Evolutionary conservation across 2,329 filamentous ascomycete species (phyloP).

Genomic region (Raffaelea albimanens): DNA sequence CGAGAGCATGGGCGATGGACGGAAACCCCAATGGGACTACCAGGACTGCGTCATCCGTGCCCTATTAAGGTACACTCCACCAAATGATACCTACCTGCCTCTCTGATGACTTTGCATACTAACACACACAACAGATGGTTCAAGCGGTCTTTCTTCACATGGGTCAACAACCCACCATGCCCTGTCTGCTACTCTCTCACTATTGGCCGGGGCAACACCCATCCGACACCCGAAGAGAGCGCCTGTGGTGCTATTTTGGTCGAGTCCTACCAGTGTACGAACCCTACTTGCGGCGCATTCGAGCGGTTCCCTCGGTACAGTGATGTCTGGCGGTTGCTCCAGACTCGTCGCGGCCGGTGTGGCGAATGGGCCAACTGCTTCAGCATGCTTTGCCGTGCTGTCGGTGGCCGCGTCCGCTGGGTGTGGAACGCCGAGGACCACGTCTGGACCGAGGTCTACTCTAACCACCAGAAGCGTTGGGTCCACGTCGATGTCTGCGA

Average conservation of each 20-base stretch:
- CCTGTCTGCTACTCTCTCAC: constrained; percentile 74
- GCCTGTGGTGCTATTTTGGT: constrained; percentile 81
- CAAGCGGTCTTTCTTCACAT: constrained; percentile 87
- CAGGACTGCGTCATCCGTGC: constrained; percentile 93
- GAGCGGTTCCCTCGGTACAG: constrained; percentile 88
- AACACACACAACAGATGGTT: constrained; percentile 61
- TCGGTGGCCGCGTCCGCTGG: constrained; percentile 88
- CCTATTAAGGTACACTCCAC: constrained; percentile 73
- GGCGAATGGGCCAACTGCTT: constrained; percentile 99
- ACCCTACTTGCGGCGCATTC: constrained; percentile 61
- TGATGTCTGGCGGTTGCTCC: constrained; percentile 85
- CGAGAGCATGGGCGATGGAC: constrained; percentile 71
- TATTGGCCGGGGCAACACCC: constrained; percentile 70
- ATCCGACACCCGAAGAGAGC: constrained; percentile 78
- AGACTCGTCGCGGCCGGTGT: constrained; percentile 75
- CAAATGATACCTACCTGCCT: constrained; percentile 24
- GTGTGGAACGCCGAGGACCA: constrained; percentile 98
- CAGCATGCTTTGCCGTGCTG: constrained; percentile 91
- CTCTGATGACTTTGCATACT: background rate
- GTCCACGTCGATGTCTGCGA: constrained; percentile 95
- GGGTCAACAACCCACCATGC: constrained; percentile 92
- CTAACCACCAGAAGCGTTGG: constrained; percentile 86
- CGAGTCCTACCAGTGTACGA: constrained; percentile 83
- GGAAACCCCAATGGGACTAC: constrained; percentile 86
- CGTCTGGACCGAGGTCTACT: constrained; percentile 97